A percentile compares a stretch with the other conserved stretches of the same genome.
These are phyloP conservation scores for Berkeleyomyces rouxiae DNA, from an alignment of 2,329 filamentous ascomycete genomes.

Conservation along the genomic window DNA sequence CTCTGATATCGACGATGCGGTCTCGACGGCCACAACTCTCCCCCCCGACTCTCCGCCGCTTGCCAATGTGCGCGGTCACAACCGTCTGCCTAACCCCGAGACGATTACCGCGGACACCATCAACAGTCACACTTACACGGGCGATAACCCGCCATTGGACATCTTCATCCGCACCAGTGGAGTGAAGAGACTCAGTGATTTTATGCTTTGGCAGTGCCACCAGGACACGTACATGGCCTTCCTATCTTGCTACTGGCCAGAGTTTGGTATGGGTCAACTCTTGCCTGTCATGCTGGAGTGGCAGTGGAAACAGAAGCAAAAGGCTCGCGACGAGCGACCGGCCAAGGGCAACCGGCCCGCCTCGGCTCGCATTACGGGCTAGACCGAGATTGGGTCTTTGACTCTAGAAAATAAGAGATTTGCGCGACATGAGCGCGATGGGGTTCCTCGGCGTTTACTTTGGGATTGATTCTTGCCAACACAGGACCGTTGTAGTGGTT, in stretches of 20 bases:
- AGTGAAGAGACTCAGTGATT: conserved; percentile 84
- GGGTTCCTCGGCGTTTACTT: not conserved
- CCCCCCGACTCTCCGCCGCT: conserved; percentile 33
- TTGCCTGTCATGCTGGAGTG: conserved; percentile 85
- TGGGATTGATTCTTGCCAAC: not conserved
- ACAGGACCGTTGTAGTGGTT: not conserved
- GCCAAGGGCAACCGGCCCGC: conserved; percentile 20
- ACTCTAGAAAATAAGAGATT: not conserved
- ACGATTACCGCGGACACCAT: conserved; percentile 71
- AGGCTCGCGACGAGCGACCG: conserved; percentile 33
- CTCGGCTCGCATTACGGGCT: conserved; percentile 12
- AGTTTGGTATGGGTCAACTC: conserved; percentile 89
- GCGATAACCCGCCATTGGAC: conserved; percentile 71
- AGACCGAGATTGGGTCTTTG: not conserved
- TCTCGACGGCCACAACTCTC: conserved; percentile 44
- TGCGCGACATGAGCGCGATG: not conserved
- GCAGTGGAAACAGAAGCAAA: conserved; percentile 50
- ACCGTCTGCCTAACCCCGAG: conserved; percentile 54
- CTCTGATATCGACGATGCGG: conserved; percentile 33
- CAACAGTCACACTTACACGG: conserved; percentile 75
- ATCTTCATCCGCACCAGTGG: conserved; percentile 84
- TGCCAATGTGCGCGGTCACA: conserved; percentile 19
- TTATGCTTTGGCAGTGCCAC: conserved; percentile 98
- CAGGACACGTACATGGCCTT: conserved; percentile 87
- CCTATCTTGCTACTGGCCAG: conserved; percentile 81